These are phyloP conservation scores for Collariella sp. DNA, from an alignment of 495 filamentous ascomycete genomes.

Conservation along the genomic window DNA sequence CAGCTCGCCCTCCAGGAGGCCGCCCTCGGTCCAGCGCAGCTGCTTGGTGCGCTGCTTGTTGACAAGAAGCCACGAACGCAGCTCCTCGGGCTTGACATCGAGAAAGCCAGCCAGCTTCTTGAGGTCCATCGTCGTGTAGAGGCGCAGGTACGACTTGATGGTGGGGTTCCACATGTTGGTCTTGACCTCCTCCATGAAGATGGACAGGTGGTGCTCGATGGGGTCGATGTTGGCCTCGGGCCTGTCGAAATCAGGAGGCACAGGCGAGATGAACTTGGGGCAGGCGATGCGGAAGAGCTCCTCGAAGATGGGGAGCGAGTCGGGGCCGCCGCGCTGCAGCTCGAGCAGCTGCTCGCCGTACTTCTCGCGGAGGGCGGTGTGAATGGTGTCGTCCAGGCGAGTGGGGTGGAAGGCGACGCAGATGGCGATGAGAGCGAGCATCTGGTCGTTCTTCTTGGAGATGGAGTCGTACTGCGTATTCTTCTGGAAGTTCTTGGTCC, in stretches of 20 bases:
- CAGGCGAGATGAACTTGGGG: slow-evolving; percentile 98
- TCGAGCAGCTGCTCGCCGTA: slow-evolving; percentile 94
- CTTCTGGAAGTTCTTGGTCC: slow-evolving; percentile 99
- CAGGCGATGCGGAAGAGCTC: slow-evolving; percentile 91
- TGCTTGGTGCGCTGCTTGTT: slow-evolving; percentile 98
- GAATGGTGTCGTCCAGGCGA: slow-evolving; percentile 96
- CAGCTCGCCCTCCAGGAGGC: slow-evolving; percentile 82
- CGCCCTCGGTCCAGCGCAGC: slow-evolving; percentile 85
- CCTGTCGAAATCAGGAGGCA: slow-evolving; percentile 93
- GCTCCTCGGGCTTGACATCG: slow-evolving; percentile 84
- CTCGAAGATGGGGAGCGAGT: slow-evolving; percentile 91
- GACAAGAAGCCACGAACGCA: slow-evolving; percentile 81
- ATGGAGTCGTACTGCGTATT: slow-evolving; percentile 94
- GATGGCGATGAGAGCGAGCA: slow-evolving; percentile 98
- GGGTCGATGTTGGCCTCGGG: slow-evolving; percentile 91
- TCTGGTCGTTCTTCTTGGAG: slow-evolving; percentile 99
- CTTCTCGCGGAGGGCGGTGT: slow-evolving; percentile 95
- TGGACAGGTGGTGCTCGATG: slow-evolving; percentile 87
- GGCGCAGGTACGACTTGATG: slow-evolving; percentile 93
- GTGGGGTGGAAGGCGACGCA: slow-evolving; percentile 96
- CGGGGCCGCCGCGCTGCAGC: slow-evolving; percentile 90
- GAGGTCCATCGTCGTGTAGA: slow-evolving; percentile 98
- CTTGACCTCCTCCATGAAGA: slow-evolving; percentile 99
- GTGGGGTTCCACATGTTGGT: slow-evolving; percentile 92
- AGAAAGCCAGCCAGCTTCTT: slow-evolving; percentile 97